Percentiles rank a stretch among this genome's conserved stretches.
Conservation (phyloP, 2,329 filamentous ascomycete genomes). For the Pleomassaria siparia region DNA sequence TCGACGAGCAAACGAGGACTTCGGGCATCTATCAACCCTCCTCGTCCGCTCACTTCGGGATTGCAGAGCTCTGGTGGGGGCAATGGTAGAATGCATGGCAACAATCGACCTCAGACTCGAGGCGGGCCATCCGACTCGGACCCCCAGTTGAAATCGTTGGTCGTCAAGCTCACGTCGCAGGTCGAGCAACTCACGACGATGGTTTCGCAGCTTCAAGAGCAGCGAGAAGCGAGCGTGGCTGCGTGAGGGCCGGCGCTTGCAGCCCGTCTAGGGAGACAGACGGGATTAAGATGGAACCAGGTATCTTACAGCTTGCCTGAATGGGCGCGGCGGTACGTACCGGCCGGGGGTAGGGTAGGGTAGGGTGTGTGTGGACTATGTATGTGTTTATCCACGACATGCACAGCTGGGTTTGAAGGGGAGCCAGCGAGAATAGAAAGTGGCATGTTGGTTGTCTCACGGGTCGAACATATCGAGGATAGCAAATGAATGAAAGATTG, state of each 20-base stretch:
- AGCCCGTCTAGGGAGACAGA: no score
- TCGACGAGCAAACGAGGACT: constrained; percentile 25
- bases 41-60: constrained; percentile 29
- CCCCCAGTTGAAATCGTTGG: constrained; percentile 38
- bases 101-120: constrained; percentile 25
- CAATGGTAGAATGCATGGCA: constrained; percentile 14
- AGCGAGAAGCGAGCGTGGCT: constrained; percentile 33
- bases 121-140: constrained; percentile 29
- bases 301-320: constrained; percentile 4
- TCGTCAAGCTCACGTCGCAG: constrained; percentile 42
- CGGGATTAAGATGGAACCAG: constrained; percentile 6
- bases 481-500: constrained; percentile 21
- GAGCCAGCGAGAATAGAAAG: constrained; percentile 16
- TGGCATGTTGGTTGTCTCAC: constrained; percentile 26
- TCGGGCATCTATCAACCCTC: constrained; percentile 36
- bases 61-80: constrained; percentile 24
- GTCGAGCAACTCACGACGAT: constrained; percentile 44
- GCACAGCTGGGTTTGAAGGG: constrained; percentile 7
- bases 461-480: constrained; percentile 8
- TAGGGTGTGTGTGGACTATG: no score
- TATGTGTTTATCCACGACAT: constrained; percentile 13
- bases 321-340: constrained; percentile 14
- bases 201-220: constrained; percentile 41
- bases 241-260: constrained; percentile 42
- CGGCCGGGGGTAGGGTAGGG: no score